phyloP scores from a whole-genome alignment of 306 rosid species.

The Ormosia emarginata region DNA sequence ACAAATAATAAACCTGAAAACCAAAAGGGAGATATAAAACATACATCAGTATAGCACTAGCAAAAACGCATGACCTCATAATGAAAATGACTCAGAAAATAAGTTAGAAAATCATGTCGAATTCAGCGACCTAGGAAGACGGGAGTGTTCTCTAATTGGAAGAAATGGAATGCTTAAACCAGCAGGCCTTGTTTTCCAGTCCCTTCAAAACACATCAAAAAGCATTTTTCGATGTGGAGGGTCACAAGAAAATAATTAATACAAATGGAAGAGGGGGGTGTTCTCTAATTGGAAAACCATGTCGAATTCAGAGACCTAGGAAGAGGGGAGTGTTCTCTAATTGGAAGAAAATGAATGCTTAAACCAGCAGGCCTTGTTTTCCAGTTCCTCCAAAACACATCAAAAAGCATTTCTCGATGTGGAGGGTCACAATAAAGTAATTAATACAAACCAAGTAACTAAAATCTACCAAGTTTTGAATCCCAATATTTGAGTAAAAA shows the following conservation, averaged over 20 bases:
- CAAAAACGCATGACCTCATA: background rate
- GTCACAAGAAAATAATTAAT: slow-evolving; percentile 8
- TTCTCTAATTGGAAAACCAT: too few species aligned
- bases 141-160: background rate
- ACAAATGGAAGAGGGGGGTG: background rate
- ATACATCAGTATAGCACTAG: background rate
- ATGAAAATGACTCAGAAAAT: background rate
- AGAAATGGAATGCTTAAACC: background rate
- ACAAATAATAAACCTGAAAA: slow-evolving; percentile 65
- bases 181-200: background rate
- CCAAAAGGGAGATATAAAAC: slow-evolving; percentile 18
- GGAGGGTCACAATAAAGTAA: slow-evolving; percentile 2
- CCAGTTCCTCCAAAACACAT: background rate
- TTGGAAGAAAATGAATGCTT: background rate
- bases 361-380: background rate
- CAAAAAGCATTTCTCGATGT: background rate
- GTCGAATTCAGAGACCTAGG: background rate
- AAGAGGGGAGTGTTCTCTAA: background rate
- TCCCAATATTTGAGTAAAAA: background rate
- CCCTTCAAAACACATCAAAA: background rate
- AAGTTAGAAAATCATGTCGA: background rate
- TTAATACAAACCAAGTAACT: background rate
- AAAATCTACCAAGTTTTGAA: slow-evolving; percentile 1
- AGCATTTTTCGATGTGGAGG: background rate
- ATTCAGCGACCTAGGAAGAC: background rate